phyloP scores from a whole-genome alignment of 192 early-diverging fungal genomes.

The Fimicolochytrium jonesii region DNA sequence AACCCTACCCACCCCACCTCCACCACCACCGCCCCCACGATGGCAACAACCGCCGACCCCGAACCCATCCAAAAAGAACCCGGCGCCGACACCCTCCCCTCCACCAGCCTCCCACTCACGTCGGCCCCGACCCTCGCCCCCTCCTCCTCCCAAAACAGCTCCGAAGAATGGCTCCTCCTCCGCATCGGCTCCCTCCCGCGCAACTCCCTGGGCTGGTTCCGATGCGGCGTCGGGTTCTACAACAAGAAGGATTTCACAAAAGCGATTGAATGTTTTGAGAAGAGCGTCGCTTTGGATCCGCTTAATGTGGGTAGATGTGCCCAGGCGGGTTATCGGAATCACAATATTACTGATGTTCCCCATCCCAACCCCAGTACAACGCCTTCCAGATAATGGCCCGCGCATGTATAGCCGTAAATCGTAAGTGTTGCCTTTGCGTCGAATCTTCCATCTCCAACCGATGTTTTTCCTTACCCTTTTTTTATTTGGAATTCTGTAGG shows the following conservation, averaged over 20 bases:
- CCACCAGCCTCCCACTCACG: neutral
- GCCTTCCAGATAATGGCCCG: conserved; percentile 60
- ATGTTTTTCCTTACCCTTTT: neutral
- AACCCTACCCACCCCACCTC: too few relatives aligned
- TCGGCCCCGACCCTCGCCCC: neutral
- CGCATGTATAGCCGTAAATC: conserved; percentile 59
- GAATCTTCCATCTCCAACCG: neutral
- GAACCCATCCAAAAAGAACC: neutral
- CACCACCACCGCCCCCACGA: too few relatives aligned
- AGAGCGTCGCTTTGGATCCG: conserved; percentile 51
- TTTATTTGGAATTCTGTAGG: conserved; percentile 36
- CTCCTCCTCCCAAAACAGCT: conserved; percentile 9
- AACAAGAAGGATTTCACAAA: conserved; percentile 61
- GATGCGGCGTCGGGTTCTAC: conserved; percentile 60
- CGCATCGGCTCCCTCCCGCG: conserved; percentile 49
- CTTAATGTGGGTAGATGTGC: conserved; percentile 51
- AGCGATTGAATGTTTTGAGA: conserved; percentile 58
- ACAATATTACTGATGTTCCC: too few relatives aligned
- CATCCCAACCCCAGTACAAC: too few relatives aligned
- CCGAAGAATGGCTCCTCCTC: conserved; percentile 52
- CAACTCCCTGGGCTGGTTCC: conserved; percentile 60
- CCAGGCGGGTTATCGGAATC: too few relatives aligned
- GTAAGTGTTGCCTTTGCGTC: conserved; percentile 18
- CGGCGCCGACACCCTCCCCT: neutral
- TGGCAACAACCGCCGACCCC: neutral